These are phyloP conservation scores for Penicillium sp. DNA, from an alignment of 2,329 filamentous ascomycete genomes.

Conservation along the genomic window DNA sequence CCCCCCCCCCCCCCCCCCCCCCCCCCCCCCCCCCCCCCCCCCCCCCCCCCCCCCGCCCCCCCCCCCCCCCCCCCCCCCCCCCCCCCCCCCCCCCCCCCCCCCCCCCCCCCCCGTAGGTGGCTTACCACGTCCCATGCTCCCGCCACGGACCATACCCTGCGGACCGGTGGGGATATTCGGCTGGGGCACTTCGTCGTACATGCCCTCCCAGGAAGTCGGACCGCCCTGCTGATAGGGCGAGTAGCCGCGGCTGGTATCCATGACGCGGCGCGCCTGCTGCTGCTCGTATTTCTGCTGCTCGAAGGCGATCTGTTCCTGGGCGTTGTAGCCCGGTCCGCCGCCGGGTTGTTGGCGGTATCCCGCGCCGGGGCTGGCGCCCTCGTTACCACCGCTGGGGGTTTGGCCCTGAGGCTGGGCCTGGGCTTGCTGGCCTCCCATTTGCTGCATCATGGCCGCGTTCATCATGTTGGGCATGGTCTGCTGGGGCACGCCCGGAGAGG, in stretches of 20 bases:
- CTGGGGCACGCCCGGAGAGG: slow-evolving; percentile 54
- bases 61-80: too few relatives aligned
- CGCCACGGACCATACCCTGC: slow-evolving; percentile 49
- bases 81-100: too few relatives aligned
- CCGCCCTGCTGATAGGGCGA: slow-evolving; percentile 57
- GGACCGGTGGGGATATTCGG: slow-evolving; percentile 65
- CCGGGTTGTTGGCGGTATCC: slow-evolving; percentile 45
- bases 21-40: too few relatives aligned
- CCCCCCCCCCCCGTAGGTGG: too few relatives aligned
- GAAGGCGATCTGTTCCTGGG: slow-evolving; percentile 72
- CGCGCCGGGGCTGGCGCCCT: slow-evolving; percentile 51
- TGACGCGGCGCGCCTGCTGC: slow-evolving; percentile 61
- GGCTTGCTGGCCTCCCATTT: slow-evolving; percentile 47
- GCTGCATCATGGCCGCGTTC: slow-evolving; percentile 75
- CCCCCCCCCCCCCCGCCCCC: too few relatives aligned
- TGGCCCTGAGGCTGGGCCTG: slow-evolving; percentile 23
- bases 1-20: too few relatives aligned
- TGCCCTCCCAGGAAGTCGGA: slow-evolving; percentile 92
- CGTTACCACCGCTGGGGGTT: slow-evolving; percentile 30
- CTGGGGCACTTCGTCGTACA: slow-evolving; percentile 95
- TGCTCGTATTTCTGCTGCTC: slow-evolving; percentile 79
- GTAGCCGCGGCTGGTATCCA: slow-evolving; percentile 42
- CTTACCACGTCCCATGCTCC: slow-evolving; percentile 46
- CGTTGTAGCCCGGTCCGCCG: slow-evolving; percentile 62
- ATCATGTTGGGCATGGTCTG: slow-evolving; percentile 57